phyloP scores from a whole-genome alignment of 2,329 filamentous ascomycete genomes.

The Bertia moriformis region DNA sequence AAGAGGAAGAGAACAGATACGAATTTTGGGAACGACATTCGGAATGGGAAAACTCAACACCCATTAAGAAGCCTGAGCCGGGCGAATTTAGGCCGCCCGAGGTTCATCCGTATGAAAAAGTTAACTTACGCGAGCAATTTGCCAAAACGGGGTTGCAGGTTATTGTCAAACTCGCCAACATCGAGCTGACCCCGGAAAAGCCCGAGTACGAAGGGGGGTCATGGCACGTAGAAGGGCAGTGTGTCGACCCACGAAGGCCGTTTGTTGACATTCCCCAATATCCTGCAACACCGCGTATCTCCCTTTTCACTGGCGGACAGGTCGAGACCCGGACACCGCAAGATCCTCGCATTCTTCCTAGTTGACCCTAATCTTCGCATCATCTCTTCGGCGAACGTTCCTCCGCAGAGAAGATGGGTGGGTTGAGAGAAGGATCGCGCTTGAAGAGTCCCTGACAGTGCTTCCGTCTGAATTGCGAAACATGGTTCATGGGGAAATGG shows the following conservation, averaged over 20 bases:
- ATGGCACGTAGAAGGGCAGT: slow-evolving; percentile 38
- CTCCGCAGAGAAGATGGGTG: slow-evolving; percentile 24
- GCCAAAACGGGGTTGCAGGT: slow-evolving; percentile 32
- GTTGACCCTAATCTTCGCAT: slow-evolving; percentile 36
- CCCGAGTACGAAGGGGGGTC: slow-evolving; percentile 34
- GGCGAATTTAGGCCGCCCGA: slow-evolving; percentile 4
- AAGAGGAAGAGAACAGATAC: slow-evolving; percentile 4
- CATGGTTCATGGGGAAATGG: slow-evolving; percentile 3
- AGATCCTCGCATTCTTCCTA: slow-evolving; percentile 44
- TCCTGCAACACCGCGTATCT: slow-evolving; percentile 32
- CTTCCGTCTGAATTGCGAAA: slow-evolving; percentile 4
- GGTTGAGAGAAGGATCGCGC: slow-evolving; percentile 16
- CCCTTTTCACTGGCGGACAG: slow-evolving; percentile 35
- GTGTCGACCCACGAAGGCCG: slow-evolving; percentile 30
- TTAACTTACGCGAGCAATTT: slow-evolving; percentile 13
- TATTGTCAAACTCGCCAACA: slow-evolving; percentile 47
- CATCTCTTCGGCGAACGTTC: slow-evolving; percentile 27
- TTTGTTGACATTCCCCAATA: slow-evolving; percentile 39
- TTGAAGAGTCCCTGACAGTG: slow-evolving; percentile 3
- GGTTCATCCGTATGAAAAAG: slow-evolving; percentile 4
- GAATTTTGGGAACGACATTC: slow-evolving; percentile 5
- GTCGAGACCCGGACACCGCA: slow-evolving; percentile 37
- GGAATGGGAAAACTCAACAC: slow-evolving; percentile 2
- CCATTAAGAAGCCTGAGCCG: slow-evolving; percentile 7
- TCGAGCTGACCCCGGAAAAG: slow-evolving; percentile 43